These are phyloP conservation scores for Microdochium paspali DNA, from an alignment of 2,329 filamentous ascomycete genomes.

Conservation along the genomic window DNA sequence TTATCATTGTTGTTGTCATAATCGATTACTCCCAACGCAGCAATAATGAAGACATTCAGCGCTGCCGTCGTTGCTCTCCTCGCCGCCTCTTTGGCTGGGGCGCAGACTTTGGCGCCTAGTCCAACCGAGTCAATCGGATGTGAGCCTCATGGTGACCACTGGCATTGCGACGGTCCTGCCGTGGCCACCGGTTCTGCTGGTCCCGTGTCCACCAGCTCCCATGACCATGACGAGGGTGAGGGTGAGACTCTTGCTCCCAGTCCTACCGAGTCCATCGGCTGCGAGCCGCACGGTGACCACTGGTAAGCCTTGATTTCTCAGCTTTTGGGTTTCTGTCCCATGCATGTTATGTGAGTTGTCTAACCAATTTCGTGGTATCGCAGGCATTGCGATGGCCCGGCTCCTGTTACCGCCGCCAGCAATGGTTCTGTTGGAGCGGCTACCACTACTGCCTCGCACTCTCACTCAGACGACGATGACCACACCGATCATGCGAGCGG, in stretches of 20 bases:
- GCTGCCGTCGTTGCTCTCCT: slow-evolving; percentile 5
- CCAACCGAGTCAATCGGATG: slow-evolving; percentile 21
- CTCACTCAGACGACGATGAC: slow-evolving; percentile 7
- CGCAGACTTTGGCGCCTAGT: slow-evolving; percentile 7
- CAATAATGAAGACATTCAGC: slow-evolving; percentile 7
- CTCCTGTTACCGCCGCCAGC: slow-evolving; percentile 4
- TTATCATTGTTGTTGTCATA: not conserved
- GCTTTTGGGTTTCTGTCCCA: too few species aligned
- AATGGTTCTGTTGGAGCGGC: not conserved
- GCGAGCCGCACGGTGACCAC: slow-evolving; percentile 28
- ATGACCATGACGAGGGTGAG: slow-evolving; percentile 1
- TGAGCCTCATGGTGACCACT: slow-evolving; percentile 28
- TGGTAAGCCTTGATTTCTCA: too few species aligned
- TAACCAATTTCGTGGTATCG: not conserved
- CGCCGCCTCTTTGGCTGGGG: slow-evolving; percentile 3
- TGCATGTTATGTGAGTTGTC: too few species aligned
- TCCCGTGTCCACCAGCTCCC: slow-evolving; percentile 1
- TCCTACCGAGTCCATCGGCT: slow-evolving; percentile 21
- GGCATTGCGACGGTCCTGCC: slow-evolving; percentile 10
- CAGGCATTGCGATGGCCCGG: slow-evolving; percentile 8
- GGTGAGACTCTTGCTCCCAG: slow-evolving; percentile 10
- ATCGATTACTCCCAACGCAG: not conserved
- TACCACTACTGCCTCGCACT: not conserved
- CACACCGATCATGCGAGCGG: slow-evolving; percentile 5
- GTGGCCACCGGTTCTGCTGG: slow-evolving; percentile 1